Base-by-base conservation (phyloP, 1,139 yeast genomes). In the Magnusiomyces suaveolens region DNA sequence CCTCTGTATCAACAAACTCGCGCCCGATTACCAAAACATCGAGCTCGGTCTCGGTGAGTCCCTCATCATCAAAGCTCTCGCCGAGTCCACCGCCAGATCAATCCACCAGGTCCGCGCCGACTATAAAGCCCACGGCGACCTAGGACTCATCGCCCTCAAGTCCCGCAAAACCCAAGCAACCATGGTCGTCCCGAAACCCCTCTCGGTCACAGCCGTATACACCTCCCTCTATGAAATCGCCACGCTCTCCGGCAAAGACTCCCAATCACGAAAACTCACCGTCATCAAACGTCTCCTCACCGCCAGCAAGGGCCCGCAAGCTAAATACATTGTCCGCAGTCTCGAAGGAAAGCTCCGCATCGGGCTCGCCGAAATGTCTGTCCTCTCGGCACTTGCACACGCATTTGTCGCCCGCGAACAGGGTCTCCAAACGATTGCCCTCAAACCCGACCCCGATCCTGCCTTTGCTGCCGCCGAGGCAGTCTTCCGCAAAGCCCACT, bases 1-100 rank as follows among this genome's bases (percentile, higher is more conserved):
- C 63, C 75, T 92, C 20, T 87, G 86, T 69, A 89, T 90, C 65
- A 90, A 90, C 66, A 74, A 94, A 55, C 74, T 92, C 18, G 97
- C 97, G 0, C 98, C 98, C 0, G 98, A 92, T 66, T 92, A 92
- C 66, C 96, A 88, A 64, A 96, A 94, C 44, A 73, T 90, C 58
- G 98, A 92, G 65, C 72, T 92, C 41, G 97, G 98, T 0, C 76
- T 92, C 2, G 99, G 98, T 16, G 98, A 92, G 67, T 82, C 94
- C 0, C 68, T 92, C 20, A 73, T 92, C 44, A 81, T 89, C 65
- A 92, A 90, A 66, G 94, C 98, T 0, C 81, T 92, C 48, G 82
- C 90, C 48, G 96, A 87, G 64, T 82, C 96, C 54, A 90, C 95
- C 21, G 98, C 98, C 1, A 76, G 96, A 57, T 77, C 89, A 0